Evolutionary conservation across 257 asterid species (phyloP), one percentile per base, ranked within the genome.

Genomic region (Craterostigma plantagineum): DNA sequence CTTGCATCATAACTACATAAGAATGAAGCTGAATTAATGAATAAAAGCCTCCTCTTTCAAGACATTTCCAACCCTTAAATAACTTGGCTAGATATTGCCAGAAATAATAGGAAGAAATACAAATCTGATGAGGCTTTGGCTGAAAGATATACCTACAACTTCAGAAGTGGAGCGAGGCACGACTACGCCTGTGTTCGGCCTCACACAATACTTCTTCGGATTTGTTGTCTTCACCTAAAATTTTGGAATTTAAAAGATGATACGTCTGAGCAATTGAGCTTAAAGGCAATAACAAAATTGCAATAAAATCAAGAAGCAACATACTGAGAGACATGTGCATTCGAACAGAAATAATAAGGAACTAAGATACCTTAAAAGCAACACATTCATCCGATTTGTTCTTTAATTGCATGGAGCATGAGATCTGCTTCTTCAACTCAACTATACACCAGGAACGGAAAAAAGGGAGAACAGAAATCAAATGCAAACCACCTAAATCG

Each of bases 341-440:
- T 16, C 11, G 12, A 40, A 10, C 14, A 9, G 12, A 12, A 50
- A 37, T 5, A 38, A 30, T 18, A 17, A 17, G 33, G 16, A 38
- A 40, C 42, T n/a, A 7, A 3, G 30, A 33, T 77, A 81, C 94
- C 94, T 81, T 81, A 70, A 77, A 81, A 4, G 94, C 92, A 47
- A 77, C 79, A 62, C 57, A 46, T 46, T 53, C 64, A 34, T 74
- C 79, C 1, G 84, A 52, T 50, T 67, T 81, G 76, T 81, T 81
- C 37, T 68, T 53, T 45, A 81, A 62, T 62, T 65, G 76, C 76
- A 81, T 52, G 48, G 87, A 65, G 61, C 94, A 77, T 40, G 81
- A 54, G 83, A 81, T 81, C 83, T 77, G 94, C 76, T 74, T 77
- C 81, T 70, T 77, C 81, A 77, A 63, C 67, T 77, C 92, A 42